Base-by-base conservation (phyloP, 140 eudicot species). In the Cichorium intybus region DNA sequence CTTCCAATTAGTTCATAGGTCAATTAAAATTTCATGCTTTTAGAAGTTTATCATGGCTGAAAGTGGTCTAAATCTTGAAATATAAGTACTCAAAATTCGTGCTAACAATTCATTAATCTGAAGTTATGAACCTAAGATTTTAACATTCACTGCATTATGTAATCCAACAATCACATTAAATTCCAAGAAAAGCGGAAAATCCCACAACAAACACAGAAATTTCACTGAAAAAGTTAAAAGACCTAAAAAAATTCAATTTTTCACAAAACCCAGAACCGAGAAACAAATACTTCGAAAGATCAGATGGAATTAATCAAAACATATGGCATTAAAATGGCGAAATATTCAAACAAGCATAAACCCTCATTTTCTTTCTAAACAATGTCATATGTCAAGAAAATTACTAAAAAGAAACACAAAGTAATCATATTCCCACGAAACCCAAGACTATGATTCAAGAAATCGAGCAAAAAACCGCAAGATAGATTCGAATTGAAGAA, bases 381-480 rank as follows among this genome's bases (percentile, higher is more conserved):
- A 56, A 45, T 56, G 61, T 33, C 59, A 61, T 56, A n/a, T 64
- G 65, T 52, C n/a, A 21, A 17, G 47, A 26, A 21, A 73, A 63
- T 10, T 72, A 39, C 6, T 2, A 39, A 39, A 39, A 39, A 16
- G 56, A 31, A 39, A 8, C 24, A 35, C 47, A 20, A 31, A 73
- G 43, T 35, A 35, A 35, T 35, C 43, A 35, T 8, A 35, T 10
- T 35, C 3, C 43, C 54, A 55, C 67, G 56, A 73, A 49, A 67
- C 61, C 57, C 79, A 58, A 31, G 17, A 66, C 68, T 56, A 59
- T 58, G 69, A 74, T 58, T 49, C 5, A 66, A 58, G 64, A 74
- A 67, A 67, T 59, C 63, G 59, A 51, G 51, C 63, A 16, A 24
- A 31, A 56, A 52, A 47, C n/a, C 46, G 18, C 15, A 24, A 6